A percentile compares a stretch with the other conserved stretches of the same genome.
phyloP scores from a whole-genome alignment of 2,329 filamentous ascomycete species.

The Penicillium sp. region DNA sequence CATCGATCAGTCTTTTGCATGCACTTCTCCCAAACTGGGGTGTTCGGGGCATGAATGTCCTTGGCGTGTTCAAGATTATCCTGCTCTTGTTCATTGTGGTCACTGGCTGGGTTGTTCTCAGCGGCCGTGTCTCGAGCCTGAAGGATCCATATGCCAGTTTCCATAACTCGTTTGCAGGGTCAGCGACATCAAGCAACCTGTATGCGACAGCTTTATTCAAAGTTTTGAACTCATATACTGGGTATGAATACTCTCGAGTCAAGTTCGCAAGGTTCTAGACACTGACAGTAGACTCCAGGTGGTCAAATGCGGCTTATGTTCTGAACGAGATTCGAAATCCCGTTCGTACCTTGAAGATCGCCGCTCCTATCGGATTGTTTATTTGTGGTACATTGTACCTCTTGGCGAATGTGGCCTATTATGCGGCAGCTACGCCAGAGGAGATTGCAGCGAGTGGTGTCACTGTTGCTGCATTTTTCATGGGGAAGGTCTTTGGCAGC shows the following conservation, averaged over 20 bases:
- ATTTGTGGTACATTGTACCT: conserved; percentile 60
- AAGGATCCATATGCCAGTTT: conserved; percentile 59
- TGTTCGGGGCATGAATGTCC: conserved; percentile 60
- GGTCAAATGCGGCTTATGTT: conserved; percentile 33
- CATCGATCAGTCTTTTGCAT: conserved; percentile 60
- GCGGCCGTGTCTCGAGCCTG: conserved; percentile 53
- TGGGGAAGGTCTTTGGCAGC: conserved; percentile 41
- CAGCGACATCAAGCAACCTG: conserved; percentile 52
- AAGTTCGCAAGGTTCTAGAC: background rate
- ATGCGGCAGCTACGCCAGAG: conserved; percentile 47
- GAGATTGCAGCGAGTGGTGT: conserved; percentile 41
- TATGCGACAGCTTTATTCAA: conserved; percentile 69
- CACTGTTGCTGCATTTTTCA: conserved; percentile 42
- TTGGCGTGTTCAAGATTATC: conserved; percentile 61
- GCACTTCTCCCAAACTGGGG: conserved; percentile 61
- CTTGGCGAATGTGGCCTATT: conserved; percentile 63
- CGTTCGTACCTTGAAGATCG: conserved; percentile 59
- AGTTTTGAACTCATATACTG: conserved; percentile 64
- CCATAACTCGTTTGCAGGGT: conserved; percentile 59
- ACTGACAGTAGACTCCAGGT: conserved; percentile 35
- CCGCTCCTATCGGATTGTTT: conserved; percentile 57
- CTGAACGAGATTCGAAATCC: conserved; percentile 63
- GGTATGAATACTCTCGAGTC: conserved; percentile 3
- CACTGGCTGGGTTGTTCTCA: conserved; percentile 57
- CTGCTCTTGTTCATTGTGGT: conserved; percentile 63